Percentiles rank a stretch among this genome's conserved stretches.
Evolutionary conservation across 495 filamentous ascomycete genomes (phyloP).

Genomic region (Trichoderma virens): DNA sequence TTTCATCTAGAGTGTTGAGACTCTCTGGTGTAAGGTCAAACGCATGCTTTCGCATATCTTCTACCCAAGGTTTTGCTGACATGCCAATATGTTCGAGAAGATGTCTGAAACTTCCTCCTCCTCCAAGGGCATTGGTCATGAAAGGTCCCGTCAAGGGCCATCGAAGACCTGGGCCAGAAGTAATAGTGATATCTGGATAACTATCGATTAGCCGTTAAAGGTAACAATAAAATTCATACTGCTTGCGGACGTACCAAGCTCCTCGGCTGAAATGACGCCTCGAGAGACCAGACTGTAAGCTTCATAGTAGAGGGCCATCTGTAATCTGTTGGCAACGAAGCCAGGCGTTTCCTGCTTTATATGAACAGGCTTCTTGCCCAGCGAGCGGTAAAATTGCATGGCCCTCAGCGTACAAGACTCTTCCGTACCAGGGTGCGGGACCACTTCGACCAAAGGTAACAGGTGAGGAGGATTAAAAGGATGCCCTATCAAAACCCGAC

Average conservation of each 20-base stretch:
- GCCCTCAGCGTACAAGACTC: neutral
- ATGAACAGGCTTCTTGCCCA: neutral
- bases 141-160: neutral
- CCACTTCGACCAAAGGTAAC: slow-evolving; percentile 54
- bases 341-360: neutral
- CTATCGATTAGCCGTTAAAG: too few species aligned
- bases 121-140: neutral
- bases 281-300: neutral
- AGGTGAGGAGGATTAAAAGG: slow-evolving; percentile 60
- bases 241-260: neutral
- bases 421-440: slow-evolving; percentile 37
- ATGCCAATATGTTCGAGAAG: neutral
- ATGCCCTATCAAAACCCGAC: slow-evolving; percentile 46
- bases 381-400: neutral
- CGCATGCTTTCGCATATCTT: neutral
- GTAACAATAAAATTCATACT: too few species aligned
- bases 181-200: neutral
- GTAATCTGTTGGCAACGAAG: neutral
- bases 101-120: neutral
- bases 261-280: neutral
- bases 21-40: too few species aligned
- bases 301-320: neutral
- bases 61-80: neutral
- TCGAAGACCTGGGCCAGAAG: neutral
- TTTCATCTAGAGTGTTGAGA: too few species aligned